phyloP scores from a whole-genome alignment of 176 grass and related monocot genomes.

The Chrysopogon serrulatus region DNA sequence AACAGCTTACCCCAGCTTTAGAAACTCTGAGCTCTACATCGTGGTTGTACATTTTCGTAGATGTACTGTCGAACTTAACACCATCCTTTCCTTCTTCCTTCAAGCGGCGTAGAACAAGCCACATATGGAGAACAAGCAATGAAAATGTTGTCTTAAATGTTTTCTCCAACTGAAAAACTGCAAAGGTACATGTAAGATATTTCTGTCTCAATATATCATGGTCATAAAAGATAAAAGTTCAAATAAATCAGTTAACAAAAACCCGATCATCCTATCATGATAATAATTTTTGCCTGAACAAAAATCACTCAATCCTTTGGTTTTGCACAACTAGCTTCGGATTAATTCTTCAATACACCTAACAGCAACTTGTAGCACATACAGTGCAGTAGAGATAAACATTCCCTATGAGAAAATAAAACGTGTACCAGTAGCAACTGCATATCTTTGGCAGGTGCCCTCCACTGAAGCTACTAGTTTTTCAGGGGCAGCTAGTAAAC shows the following conservation, averaged over 20 bases:
- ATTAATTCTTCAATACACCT: background rate
- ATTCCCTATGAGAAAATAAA: background rate
- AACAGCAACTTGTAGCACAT: background rate
- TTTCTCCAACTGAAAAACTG: slow-evolving; percentile 99
- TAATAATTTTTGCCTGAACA: slow-evolving; percentile 1
- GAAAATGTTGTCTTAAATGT: slow-evolving; percentile 99
- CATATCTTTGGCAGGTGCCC: background rate
- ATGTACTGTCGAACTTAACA: slow-evolving; percentile 86
- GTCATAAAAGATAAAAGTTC: background rate
- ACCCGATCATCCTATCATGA: background rate
- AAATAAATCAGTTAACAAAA: slow-evolving; percentile 15
- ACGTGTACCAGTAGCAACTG: background rate
- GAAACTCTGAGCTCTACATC: slow-evolving; percentile 94
- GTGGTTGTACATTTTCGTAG: slow-evolving; percentile 97
- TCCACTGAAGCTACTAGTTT: slow-evolving; percentile 18
- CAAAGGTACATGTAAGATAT: slow-evolving; percentile 28
- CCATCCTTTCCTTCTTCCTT: slow-evolving; percentile 96
- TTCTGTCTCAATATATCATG: background rate
- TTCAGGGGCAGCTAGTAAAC: background rate
- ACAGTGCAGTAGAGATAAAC: background rate
- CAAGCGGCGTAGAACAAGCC: slow-evolving; percentile 82
- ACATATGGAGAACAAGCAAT: slow-evolving; percentile 96
- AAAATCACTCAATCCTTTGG: background rate
- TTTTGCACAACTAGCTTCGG: background rate
- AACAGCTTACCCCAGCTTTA: slow-evolving; percentile 88